Conservation (phyloP, 2,329 filamentous ascomycete genomes). For the Arthroderma uncinatum region DNA sequence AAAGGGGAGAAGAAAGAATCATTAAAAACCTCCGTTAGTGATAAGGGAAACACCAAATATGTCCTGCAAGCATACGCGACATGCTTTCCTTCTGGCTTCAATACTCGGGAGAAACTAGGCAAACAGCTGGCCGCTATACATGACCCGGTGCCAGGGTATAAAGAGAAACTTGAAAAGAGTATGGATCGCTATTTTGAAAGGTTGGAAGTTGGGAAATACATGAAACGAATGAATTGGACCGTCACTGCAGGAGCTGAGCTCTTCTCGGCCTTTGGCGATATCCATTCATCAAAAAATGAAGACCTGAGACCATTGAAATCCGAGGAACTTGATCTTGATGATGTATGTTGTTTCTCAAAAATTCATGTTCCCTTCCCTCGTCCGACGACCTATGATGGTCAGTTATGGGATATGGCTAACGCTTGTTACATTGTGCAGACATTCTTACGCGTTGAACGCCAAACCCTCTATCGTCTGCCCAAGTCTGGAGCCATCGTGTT, state of each 20-base stretch:
- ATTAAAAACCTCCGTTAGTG: not conserved
- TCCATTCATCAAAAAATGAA: constrained; percentile 23
- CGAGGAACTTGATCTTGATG: constrained; percentile 37
- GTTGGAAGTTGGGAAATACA: constrained; percentile 43
- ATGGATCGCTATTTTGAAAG: constrained; percentile 53
- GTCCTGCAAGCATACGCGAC: constrained; percentile 45
- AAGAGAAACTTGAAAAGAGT: constrained; percentile 43
- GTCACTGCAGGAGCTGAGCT: constrained; percentile 31
- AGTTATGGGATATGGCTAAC: not conserved
- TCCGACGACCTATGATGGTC: constrained; percentile 10
- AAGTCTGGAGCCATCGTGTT: constrained; percentile 46
- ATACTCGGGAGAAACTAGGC: constrained; percentile 44
- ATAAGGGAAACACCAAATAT: constrained; percentile 33
- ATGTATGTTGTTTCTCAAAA: constrained; percentile 23
- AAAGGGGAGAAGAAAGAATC: not conserved
- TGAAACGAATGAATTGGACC: constrained; percentile 45
- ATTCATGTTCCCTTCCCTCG: not conserved
- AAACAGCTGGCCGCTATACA: constrained; percentile 46
- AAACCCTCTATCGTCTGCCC: constrained; percentile 51
- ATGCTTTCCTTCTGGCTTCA: constrained; percentile 50
- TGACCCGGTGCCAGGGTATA: constrained; percentile 47
- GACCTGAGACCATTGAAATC: constrained; percentile 19
- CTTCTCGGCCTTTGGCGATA: constrained; percentile 30
- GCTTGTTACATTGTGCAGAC: constrained; percentile 24
- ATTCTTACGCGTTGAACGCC: constrained; percentile 46